These are phyloP conservation scores for Macadamia tetraphylla DNA, from an alignment of 164 flowering plant genomes.

Conservation along the genomic window DNA sequence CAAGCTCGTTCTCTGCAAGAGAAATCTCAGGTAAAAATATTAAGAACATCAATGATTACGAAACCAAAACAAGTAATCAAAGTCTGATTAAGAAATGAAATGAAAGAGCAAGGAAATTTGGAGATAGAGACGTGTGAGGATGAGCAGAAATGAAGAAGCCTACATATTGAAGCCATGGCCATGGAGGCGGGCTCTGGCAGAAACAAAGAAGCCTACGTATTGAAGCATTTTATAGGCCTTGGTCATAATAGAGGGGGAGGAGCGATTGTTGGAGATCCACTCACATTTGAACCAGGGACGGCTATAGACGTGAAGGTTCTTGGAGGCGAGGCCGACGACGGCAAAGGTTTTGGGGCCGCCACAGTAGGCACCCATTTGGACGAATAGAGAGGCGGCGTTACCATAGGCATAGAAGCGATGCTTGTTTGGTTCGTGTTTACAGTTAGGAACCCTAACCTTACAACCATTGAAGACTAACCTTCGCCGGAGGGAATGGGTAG, in stretches of 20 bases:
- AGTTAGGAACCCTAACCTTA: too few relatives aligned
- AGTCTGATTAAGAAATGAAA: background rate
- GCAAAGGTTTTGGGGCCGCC: slow-evolving; percentile 60
- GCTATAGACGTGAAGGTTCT: slow-evolving; percentile 56
- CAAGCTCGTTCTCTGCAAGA: slow-evolving; percentile 18
- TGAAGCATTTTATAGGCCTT: slow-evolving; percentile 45
- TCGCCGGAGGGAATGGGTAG: too few relatives aligned
- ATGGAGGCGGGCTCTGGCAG: too few relatives aligned
- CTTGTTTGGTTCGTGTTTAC: slow-evolving; percentile 36
- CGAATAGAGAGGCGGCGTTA: slow-evolving; percentile 51
- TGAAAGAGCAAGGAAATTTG: background rate
- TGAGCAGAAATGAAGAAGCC: slow-evolving; percentile 19
- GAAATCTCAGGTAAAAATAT: background rate
- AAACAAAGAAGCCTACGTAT: too few relatives aligned
- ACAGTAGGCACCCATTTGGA: slow-evolving; percentile 67
- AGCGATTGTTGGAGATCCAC: slow-evolving; percentile 39
- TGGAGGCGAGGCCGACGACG: slow-evolving; percentile 64
- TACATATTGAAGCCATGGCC: slow-evolving; percentile 27
- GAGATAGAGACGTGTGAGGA: slow-evolving; percentile 8
- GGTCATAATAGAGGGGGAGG: slow-evolving; percentile 19
- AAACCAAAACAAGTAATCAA: background rate
- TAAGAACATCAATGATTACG: too few relatives aligned
- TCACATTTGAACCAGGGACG: slow-evolving; percentile 61
- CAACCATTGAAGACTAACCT: too few relatives aligned
- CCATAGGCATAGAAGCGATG: slow-evolving; percentile 43